Conservation (phyloP, 139 green algal genomes). For the Chlorella sorokiniana region DNA sequence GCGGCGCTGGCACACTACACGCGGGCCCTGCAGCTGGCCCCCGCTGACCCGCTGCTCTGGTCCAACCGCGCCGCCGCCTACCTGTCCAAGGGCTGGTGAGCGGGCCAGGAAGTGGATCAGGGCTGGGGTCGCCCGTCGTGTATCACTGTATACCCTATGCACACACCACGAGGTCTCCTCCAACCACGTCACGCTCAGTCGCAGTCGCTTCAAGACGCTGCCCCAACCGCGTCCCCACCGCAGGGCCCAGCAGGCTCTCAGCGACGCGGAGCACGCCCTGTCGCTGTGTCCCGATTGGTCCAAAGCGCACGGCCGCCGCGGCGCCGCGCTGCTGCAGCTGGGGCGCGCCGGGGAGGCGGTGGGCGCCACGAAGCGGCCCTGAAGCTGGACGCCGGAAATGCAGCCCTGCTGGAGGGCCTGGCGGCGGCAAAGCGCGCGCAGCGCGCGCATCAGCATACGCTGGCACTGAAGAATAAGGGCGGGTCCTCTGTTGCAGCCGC, state of each 20-base stretch:
- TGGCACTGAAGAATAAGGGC: background rate
- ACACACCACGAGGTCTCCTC: too few species aligned
- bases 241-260: conserved; percentile 37
- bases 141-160: too few species aligned
- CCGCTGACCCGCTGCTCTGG: conserved; percentile 21
- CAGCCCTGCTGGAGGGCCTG: background rate
- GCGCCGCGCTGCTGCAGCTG: conserved; percentile 23
- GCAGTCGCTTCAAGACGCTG: background rate
- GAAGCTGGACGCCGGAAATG: background rate
- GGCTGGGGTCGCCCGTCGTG: too few species aligned
- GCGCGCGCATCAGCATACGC: background rate
- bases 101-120: too few species aligned
- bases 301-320: conserved; percentile 30
- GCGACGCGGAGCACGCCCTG: conserved; percentile 35
- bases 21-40: conserved; percentile 6
- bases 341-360: background rate
- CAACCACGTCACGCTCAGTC: too few species aligned
- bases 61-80: conserved; percentile 41
- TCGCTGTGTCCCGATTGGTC: conserved; percentile 40
- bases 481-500: too few species aligned
- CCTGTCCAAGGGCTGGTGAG: conserved; percentile 39
- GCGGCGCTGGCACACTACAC: conserved; percentile 42
- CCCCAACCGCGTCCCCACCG: background rate
- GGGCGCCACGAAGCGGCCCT: background rate
- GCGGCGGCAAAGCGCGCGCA: background rate